phyloP scores from a whole-genome alignment of 2,329 filamentous ascomycete genomes.

The Fusarium sp. region DNA sequence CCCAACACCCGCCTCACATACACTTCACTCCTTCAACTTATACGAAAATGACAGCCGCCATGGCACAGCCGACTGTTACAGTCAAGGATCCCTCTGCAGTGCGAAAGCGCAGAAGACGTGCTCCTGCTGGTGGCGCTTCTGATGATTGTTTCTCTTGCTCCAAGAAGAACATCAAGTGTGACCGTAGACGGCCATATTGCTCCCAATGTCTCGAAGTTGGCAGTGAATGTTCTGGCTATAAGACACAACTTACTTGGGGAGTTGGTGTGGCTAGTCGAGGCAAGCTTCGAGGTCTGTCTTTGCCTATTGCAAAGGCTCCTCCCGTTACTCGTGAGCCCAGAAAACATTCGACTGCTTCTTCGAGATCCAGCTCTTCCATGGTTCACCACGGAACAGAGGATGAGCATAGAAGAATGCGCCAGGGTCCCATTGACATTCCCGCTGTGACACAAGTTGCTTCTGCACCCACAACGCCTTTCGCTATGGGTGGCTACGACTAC shows the following conservation, averaged over 20 bases:
- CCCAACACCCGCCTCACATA: conserved; percentile 11
- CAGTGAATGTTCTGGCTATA: conserved; percentile 95
- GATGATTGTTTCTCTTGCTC: conserved; percentile 96
- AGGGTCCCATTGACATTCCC: conserved; percentile 54
- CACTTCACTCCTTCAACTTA: conserved; percentile 9
- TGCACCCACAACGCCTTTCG: conserved; percentile 58
- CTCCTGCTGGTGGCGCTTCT: conserved; percentile 86
- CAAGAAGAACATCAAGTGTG: conserved; percentile 86
- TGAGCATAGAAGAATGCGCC: conserved; percentile 48
- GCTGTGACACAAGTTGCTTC: conserved; percentile 53
- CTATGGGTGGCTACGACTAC: conserved; percentile 59
- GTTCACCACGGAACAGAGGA: conserved; percentile 49
- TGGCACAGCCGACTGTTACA: conserved; percentile 57
- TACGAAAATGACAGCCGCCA: conserved; percentile 62
- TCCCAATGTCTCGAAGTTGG: conserved; percentile 92
- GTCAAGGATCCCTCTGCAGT: conserved; percentile 65
- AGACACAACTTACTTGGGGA: conserved; percentile 96
- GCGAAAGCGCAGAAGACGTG: conserved; percentile 84
- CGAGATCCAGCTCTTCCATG: conserved; percentile 60
- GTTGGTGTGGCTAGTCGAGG: conserved; percentile 95
- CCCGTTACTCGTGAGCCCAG: conserved; percentile 64
- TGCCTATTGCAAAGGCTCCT: conserved; percentile 73
- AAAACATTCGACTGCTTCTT: conserved; percentile 58
- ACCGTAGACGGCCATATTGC: conserved; percentile 92
- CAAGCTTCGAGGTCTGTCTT: conserved; percentile 89